Base-by-base conservation (phyloP, 352 stramenopile species). In the Plasmopara viticola region DNA sequence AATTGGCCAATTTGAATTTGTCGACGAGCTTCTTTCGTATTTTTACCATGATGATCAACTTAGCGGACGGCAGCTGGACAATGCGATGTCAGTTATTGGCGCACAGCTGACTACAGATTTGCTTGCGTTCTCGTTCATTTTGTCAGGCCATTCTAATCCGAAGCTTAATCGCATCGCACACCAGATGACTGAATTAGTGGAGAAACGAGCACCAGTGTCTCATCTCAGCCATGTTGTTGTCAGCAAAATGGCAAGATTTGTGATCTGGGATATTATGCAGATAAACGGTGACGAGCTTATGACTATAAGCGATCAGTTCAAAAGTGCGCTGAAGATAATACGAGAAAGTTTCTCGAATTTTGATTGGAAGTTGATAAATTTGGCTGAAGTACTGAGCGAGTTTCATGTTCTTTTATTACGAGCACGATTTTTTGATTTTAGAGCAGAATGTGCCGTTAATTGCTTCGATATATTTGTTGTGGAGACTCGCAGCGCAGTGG, bases 41-140 rank as follows among this genome's bases (percentile, higher is more conserved):
- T 61, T 73, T 62, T 58, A 48, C 29, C 8, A 14, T 37, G 38
- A 25, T 15, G 34, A 50, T 12, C 40, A 46, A 25, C 14, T 40
- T 8, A 49, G 10, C n/a, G 46, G 57, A 0, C 37, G 10, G 0
- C 38, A 49, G 9, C 28, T 44, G 42, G 43, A 56, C 43, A 42
- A 41, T 48, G 44, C 41, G 35, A 52, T 48, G 33, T 51, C 51
- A 6, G 37, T 57, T 47, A 58, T 72, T 46, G 57, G 76, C 20
- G 71, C 84, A 35, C 79, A 90, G 41, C 35, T 91, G 12, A 84
- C 70, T 6, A 85, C 77, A 0, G 81, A 90, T 51, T 53, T 89
- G 28, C 82, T 90, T 54, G 81, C 78, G 4, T 64, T 87, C 18
- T 80, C 78, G 5, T 90, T 89, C 20, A 66, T 86, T n/a, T 51